Percentiles rank a stretch among this genome's conserved stretches.
phyloP scores from a whole-genome alignment of 208 protist species.

The Cochliopodium minus region DNA sequence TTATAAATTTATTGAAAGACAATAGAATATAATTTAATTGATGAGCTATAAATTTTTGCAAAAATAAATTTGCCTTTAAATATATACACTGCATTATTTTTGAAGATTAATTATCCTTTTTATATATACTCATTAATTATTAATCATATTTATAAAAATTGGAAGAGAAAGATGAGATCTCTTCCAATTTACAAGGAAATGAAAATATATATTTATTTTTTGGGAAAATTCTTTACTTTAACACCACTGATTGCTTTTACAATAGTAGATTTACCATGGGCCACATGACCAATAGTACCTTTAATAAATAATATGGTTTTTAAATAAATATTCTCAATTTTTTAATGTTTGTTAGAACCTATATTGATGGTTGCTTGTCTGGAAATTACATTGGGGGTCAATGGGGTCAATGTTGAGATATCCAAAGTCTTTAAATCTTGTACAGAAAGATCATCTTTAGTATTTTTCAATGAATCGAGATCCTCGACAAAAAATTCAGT shows the following conservation, averaged over 20 bases:
- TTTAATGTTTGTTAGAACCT: slow-evolving; percentile 34
- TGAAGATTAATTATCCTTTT: too few relatives aligned
- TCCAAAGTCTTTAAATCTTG: slow-evolving; percentile 50
- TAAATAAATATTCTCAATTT: slow-evolving; percentile 6
- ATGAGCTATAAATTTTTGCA: too few relatives aligned
- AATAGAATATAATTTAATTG: too few relatives aligned
- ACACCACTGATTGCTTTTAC: slow-evolving; percentile 96
- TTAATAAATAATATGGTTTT: slow-evolving; percentile 1
- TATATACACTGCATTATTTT: too few relatives aligned
- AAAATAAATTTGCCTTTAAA: too few relatives aligned
- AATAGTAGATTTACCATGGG: slow-evolving; percentile 99
- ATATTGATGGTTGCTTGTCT: slow-evolving; percentile 99
- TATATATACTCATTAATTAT: neutral
- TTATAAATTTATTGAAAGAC: too few relatives aligned
- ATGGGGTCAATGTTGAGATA: slow-evolving; percentile 58
- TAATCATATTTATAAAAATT: too few relatives aligned
- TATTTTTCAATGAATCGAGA: too few relatives aligned
- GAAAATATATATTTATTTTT: neutral
- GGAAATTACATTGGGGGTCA: slow-evolving; percentile 87
- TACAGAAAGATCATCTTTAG: slow-evolving; percentile 35
- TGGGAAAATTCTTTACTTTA: slow-evolving; percentile 29
- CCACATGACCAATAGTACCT: slow-evolving; percentile 97
- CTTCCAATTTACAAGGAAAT: too few relatives aligned
- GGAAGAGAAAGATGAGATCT: slow-evolving; percentile 1
- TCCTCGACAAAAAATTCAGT: too few relatives aligned